These are phyloP conservation scores for Kwoniella shandongensis DNA, from an alignment of 768 basidiomycete genomes.

Conservation along the genomic window DNA sequence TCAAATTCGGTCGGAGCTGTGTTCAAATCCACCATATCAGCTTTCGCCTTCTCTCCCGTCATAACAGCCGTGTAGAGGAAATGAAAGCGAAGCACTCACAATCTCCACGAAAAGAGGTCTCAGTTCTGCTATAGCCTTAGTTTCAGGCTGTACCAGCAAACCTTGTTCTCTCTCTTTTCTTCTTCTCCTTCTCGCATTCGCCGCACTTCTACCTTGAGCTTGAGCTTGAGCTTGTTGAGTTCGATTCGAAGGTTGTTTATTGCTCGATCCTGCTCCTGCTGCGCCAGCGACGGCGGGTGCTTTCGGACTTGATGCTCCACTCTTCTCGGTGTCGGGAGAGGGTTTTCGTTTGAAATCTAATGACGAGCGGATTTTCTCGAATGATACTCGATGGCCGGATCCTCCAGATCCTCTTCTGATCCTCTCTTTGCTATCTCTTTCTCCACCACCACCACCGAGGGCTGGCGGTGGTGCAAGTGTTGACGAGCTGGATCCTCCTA, in stretches of 20 bases:
- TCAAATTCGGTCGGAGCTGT: slow-evolving; percentile 12
- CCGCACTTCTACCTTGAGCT: not conserved
- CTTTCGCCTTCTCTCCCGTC: not conserved
- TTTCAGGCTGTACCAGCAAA: slow-evolving; percentile 68
- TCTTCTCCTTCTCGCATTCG: not conserved
- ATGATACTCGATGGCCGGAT: slow-evolving; percentile 17
- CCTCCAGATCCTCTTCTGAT: slow-evolving; percentile 18
- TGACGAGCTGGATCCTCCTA: slow-evolving; percentile 9
- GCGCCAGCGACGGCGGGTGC: too few relatives aligned
- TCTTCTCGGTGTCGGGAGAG: slow-evolving; percentile 4
- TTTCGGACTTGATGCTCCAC: not conserved
- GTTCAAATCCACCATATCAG: not conserved
- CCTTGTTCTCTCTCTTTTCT: slow-evolving; percentile 19
- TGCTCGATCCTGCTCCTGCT: too few relatives aligned
- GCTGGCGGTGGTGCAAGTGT: slow-evolving; percentile 5
- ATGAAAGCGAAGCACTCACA: slow-evolving; percentile 58
- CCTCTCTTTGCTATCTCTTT: not conserved
- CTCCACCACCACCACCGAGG: not conserved
- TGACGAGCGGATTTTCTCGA: slow-evolving; percentile 31
- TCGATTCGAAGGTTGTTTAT: too few relatives aligned
- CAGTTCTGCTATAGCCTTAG: slow-evolving; percentile 74
- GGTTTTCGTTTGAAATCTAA: slow-evolving; percentile 25
- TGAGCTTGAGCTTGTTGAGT: not conserved
- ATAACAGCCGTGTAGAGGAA: not conserved
- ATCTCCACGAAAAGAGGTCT: slow-evolving; percentile 89